Percentiles rank a stretch among this genome's conserved stretches.
Conservation (phyloP, 176 grass and related monocot species). For the Aegilops sharonensis region DNA sequence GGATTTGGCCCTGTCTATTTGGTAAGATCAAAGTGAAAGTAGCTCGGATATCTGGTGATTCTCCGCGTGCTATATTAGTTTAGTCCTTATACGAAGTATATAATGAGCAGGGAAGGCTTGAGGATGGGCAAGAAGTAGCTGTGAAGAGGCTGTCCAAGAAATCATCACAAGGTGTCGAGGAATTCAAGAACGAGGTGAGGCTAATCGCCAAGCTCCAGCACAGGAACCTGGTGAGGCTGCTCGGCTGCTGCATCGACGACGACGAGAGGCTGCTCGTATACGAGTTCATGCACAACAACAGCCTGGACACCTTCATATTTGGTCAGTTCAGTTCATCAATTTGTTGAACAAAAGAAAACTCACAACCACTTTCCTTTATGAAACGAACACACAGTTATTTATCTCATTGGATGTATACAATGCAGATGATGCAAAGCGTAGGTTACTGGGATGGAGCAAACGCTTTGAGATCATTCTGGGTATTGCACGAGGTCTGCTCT, state of each 20-base stretch:
- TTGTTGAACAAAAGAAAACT: neutral
- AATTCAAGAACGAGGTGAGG: slow-evolving; percentile 61
- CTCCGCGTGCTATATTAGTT: neutral
- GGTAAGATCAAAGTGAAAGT: neutral
- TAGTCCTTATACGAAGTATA: neutral
- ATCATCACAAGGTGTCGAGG: slow-evolving; percentile 34
- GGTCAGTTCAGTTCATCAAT: slow-evolving; percentile 32
- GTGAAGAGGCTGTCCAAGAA: slow-evolving; percentile 54
- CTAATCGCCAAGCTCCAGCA: slow-evolving; percentile 58
- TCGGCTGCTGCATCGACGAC: slow-evolving; percentile 46
- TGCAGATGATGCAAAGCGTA: slow-evolving; percentile 39
- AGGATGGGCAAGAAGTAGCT: slow-evolving; percentile 50
- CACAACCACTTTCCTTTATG: neutral
- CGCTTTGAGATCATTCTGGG: slow-evolving; percentile 39
- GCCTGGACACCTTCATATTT: slow-evolving; percentile 57
- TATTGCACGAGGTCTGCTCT: slow-evolving; percentile 43
- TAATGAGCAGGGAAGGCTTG: slow-evolving; percentile 42
- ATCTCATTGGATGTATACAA: neutral
- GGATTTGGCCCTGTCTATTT: slow-evolving; percentile 54
- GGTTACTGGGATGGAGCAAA: slow-evolving; percentile 28
- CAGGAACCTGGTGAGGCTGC: slow-evolving; percentile 41
- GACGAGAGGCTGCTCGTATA: slow-evolving; percentile 56
- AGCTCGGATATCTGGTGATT: neutral
- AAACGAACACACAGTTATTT: neutral
- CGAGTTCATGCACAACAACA: slow-evolving; percentile 63